phyloP scores from a whole-genome alignment of 305 asterid genomes.

The Salvia sclarea region DNA sequence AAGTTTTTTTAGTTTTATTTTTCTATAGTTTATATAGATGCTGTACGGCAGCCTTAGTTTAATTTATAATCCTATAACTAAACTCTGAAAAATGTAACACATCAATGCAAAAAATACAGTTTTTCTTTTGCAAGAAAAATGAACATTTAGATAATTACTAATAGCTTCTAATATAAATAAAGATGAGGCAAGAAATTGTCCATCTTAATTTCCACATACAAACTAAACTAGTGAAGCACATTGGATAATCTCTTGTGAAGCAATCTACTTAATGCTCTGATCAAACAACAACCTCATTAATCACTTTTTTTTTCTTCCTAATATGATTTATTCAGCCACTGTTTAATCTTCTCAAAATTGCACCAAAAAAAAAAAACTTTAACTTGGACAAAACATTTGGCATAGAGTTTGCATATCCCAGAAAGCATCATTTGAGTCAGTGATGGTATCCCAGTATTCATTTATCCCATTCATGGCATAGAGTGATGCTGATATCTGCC shows the following conservation, averaged over 20 bases:
- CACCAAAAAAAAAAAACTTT: background rate
- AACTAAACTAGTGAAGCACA: constrained; percentile 31
- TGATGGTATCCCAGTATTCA: constrained; percentile 65
- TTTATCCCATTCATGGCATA: constrained; percentile 67
- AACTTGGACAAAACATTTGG: constrained; percentile 71
- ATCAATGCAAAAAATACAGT: no score
- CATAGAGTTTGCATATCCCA: constrained; percentile 69
- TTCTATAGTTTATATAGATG: no score
- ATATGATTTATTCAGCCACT: background rate
- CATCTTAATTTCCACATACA: constrained; percentile 13
- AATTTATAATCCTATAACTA: background rate
- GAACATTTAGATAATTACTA: background rate
- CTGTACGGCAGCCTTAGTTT: background rate
- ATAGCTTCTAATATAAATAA: constrained; percentile 20
- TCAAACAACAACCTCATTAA: background rate
- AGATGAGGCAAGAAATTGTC: background rate
- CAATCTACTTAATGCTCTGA: constrained; percentile 14
- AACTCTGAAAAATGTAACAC: no score
- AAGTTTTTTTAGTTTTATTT: background rate
- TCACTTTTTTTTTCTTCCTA: constrained; percentile 25
- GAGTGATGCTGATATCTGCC: constrained; percentile 71
- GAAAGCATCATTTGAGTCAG: constrained; percentile 51
- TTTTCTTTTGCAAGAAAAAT: no score
- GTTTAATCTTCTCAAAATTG: background rate
- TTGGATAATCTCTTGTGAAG: constrained; percentile 18